phyloP scores from a whole-genome alignment of 441 rosid genomes.

The Aleurites moluccanus region DNA sequence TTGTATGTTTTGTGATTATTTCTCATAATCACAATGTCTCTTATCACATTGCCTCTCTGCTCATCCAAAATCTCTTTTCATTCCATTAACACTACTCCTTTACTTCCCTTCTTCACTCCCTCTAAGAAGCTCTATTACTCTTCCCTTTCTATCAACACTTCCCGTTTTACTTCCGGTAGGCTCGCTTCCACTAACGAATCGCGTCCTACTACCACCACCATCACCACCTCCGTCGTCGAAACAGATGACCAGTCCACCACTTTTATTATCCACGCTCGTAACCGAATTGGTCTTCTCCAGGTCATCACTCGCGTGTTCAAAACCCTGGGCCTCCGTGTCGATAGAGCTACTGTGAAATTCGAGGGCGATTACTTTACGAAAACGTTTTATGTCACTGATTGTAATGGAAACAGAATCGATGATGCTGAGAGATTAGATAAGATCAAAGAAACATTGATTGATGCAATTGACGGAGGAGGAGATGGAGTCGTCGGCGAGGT shows the following conservation, averaged over 20 bases:
- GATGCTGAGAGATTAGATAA: constrained; percentile 38
- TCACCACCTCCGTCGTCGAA: constrained; percentile 26
- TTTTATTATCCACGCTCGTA: constrained; percentile 41
- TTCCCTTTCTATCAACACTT: constrained; percentile 1
- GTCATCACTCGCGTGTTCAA: constrained; percentile 41
- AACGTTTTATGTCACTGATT: constrained; percentile 42
- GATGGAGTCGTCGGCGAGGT: constrained; percentile 15
- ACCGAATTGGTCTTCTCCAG: constrained; percentile 48
- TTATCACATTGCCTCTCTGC: constrained; percentile 20
- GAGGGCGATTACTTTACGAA: constrained; percentile 33
- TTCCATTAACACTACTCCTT: not conserved
- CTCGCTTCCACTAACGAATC: constrained; percentile 24
- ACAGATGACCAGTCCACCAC: constrained; percentile 26
- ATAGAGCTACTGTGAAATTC: constrained; percentile 35
- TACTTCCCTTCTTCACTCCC: not conserved
- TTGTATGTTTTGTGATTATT: not conserved
- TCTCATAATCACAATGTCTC: constrained; percentile 13
- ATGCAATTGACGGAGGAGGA: constrained; percentile 39
- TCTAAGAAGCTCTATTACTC: not conserved
- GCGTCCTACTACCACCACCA: constrained; percentile 14
- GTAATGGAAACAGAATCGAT: constrained; percentile 36
- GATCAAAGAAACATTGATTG: constrained; percentile 34
- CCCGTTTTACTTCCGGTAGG: constrained; percentile 7
- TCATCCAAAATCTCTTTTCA: constrained; percentile 15
- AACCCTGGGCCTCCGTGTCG: constrained; percentile 42